phyloP scores from a whole-genome alignment of 1,284 basidiomycete genomes.

The Sanghuangporus sanghuang region DNA sequence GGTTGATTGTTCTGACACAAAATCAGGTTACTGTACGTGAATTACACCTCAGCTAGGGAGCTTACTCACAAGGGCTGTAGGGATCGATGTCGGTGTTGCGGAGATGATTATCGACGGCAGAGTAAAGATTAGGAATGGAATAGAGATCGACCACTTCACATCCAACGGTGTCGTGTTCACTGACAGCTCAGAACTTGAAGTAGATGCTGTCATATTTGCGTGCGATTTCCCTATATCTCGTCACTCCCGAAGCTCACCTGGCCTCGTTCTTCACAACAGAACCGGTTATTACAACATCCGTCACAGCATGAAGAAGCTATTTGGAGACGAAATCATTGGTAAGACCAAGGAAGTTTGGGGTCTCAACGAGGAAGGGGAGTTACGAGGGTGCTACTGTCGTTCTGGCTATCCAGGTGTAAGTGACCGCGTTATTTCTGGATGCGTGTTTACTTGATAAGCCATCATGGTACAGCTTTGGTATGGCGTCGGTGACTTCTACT shows the following conservation, averaged over 20 bases:
- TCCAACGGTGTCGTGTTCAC: slow-evolving; percentile 26
- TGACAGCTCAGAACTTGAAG: slow-evolving; percentile 28
- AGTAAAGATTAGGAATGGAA: slow-evolving; percentile 27
- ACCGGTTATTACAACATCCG: slow-evolving; percentile 14
- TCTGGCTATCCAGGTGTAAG: slow-evolving; percentile 31
- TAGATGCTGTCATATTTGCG: slow-evolving; percentile 29
- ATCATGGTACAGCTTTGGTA: slow-evolving; percentile 30
- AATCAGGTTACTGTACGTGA: slow-evolving; percentile 4
- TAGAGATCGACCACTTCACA: slow-evolving; percentile 25
- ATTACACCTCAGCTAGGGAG: slow-evolving; percentile 17
- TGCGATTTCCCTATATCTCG: slow-evolving; percentile 19
- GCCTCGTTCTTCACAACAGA: neutral
- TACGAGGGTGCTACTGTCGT: slow-evolving; percentile 22
- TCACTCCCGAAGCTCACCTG: neutral
- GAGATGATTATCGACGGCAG: slow-evolving; percentile 26
- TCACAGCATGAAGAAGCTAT: slow-evolving; percentile 15
- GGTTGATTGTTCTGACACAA: neutral
- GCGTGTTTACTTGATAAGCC: neutral
- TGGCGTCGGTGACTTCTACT: slow-evolving; percentile 30
- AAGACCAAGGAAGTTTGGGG: slow-evolving; percentile 23
- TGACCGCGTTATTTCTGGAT: neutral
- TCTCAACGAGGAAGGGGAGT: slow-evolving; percentile 25
- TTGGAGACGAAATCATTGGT: slow-evolving; percentile 24
- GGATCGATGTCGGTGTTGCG: slow-evolving; percentile 37
- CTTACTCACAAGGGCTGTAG: neutral